Evolutionary conservation across 805 yeast species (phyloP), one percentile per base, ranked within the genome.

Genomic region (Brettanomyces sp.): DNA sequence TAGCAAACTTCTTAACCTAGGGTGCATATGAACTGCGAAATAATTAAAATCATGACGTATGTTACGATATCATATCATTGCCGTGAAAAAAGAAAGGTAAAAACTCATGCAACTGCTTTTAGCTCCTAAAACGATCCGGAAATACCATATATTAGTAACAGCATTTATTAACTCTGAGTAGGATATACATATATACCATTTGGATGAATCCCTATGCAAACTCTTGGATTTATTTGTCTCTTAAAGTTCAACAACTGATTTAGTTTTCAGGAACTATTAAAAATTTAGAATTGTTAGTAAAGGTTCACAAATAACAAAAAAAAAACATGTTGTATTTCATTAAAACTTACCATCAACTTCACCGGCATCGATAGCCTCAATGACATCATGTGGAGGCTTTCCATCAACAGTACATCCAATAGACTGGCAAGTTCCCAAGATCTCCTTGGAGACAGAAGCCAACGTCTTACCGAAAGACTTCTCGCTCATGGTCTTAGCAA

Each of bases 401-500:
- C 90, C 95, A 76, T 89, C 91, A 70, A 93, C 97, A 78, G 97
- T 90, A 79, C 96, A 90, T 67, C 99, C 99, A 68, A 93, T 95
- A 58, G 97, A 90, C 80, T 91, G 98, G 65, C 98, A 97, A 73
- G 99, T 93, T 75, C 99, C 99, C 71, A 93, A 85, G 69, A 93
- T 86, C 82, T 93, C 99, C 83, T 93, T 93, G 67, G 96, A 79
- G 63, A 93, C 96, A 54, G 97, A 93, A 58, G 95, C 88, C 72
- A 93, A 84, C 75, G 66, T 86, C 86, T 89, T 91, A 80, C 99
- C 96, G 74, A 93, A 88, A 56, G 97, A 89, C 80, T 93, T 93
- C 72, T 85, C 88, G 73, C 79, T 83, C 98, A 93, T 91, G 69
- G 83, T 83, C 77, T 96, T 90, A 66, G 99, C 98, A 69, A 93